phyloP scores from a whole-genome alignment of 225 moss, liverwort and hornwort genomes.

The Pleurozium schreberi region DNA sequence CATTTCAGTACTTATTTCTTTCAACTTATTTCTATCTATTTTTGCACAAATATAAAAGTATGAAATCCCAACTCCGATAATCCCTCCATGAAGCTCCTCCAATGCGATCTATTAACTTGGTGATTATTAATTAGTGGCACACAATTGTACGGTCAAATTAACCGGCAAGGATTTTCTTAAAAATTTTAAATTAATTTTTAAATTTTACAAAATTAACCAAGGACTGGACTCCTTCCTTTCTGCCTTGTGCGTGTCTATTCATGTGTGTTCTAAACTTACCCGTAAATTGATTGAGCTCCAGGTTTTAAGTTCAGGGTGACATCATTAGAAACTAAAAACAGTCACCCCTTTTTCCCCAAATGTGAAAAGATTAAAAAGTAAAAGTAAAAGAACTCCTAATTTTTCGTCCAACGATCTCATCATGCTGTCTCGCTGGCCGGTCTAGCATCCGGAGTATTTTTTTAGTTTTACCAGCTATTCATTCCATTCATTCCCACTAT shows the following conservation, averaged over 20 bases:
- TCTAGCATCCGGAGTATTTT: too few relatives aligned
- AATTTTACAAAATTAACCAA: not conserved
- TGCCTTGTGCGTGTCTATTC: not conserved
- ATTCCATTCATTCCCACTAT: too few relatives aligned
- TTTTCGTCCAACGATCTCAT: not conserved
- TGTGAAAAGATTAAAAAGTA: not conserved
- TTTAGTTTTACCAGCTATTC: not conserved
- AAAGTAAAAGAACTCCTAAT: not conserved
- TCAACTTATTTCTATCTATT: not conserved
- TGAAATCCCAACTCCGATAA: not conserved
- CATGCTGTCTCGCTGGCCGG: not conserved
- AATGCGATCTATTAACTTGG: not conserved
- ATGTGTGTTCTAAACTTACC: not conserved
- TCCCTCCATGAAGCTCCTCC: not conserved
- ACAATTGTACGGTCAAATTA: not conserved
- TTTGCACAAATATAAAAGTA: not conserved
- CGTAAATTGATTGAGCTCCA: not conserved
- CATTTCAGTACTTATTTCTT: not conserved
- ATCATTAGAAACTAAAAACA: not conserved
- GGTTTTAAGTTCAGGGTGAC: not conserved
- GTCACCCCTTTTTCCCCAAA: not conserved
- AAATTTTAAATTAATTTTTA: too few relatives aligned
- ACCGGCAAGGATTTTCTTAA: not conserved
- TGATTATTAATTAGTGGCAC: too few relatives aligned
- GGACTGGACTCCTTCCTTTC: not conserved